These are phyloP conservation scores for Petunia axillaris DNA, from an alignment of 257 asterid genomes.

Conservation along the genomic window DNA sequence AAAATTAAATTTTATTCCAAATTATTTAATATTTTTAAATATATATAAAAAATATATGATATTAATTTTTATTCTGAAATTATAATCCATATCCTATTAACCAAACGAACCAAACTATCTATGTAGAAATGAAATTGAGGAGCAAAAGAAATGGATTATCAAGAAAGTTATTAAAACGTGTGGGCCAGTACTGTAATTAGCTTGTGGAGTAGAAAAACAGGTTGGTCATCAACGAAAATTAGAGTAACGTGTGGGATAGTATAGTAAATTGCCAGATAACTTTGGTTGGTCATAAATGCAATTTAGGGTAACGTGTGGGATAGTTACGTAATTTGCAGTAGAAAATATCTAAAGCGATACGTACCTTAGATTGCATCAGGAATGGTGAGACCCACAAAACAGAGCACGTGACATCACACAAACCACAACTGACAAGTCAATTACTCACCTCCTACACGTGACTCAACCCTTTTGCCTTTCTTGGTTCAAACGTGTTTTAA, in stretches of 20 bases:
- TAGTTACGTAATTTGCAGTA: neutral
- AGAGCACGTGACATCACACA: slow-evolving; percentile 35
- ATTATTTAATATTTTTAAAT: no score
- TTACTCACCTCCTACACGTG: slow-evolving; percentile 30
- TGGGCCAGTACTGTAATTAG: no score
- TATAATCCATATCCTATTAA: no score
- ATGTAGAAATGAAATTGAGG: no score
- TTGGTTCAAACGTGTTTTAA: neutral
- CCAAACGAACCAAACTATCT: no score
- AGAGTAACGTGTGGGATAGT: neutral
- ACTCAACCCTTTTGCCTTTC: slow-evolving; percentile 15
- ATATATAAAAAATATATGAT: no score
- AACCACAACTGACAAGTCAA: slow-evolving; percentile 28
- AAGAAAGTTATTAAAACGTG: no score
- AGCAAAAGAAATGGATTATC: no score
- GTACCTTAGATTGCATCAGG: slow-evolving; percentile 22
- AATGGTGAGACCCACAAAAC: slow-evolving; percentile 25
- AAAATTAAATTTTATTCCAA: no score
- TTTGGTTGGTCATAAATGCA: neutral
- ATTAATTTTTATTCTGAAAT: no score
- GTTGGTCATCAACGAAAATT: no score
- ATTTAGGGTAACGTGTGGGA: neutral
- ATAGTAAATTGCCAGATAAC: neutral
- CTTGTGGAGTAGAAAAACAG: no score
- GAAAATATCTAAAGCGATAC: slow-evolving; percentile 25